These are phyloP conservation scores for Zarea fungicola DNA, from an alignment of 2,329 filamentous ascomycete species.

Conservation along the genomic window DNA sequence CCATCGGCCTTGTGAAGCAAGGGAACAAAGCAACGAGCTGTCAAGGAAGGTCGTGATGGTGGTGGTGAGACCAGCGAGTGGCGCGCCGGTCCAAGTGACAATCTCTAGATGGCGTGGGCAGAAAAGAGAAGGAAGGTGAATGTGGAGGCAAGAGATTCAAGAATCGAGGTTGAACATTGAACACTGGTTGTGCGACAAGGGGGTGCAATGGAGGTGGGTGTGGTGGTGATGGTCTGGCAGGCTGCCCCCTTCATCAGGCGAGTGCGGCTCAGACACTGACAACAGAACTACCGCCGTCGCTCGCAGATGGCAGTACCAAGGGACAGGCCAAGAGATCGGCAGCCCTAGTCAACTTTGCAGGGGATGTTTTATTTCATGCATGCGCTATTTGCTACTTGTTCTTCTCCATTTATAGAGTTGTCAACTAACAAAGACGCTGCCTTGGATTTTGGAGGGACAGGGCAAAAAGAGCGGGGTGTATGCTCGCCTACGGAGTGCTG, in stretches of 20 bases:
- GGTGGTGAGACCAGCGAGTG: neutral
- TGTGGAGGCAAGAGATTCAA: slow-evolving; percentile 5
- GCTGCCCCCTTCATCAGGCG: slow-evolving; percentile 3
- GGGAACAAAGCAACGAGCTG: neutral
- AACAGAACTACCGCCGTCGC: no score
- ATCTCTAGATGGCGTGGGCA: slow-evolving; percentile 1
- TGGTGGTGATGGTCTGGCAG: slow-evolving; percentile 7
- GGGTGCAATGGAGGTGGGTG: neutral
- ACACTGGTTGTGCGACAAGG: slow-evolving; percentile 7
- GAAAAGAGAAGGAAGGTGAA: neutral
- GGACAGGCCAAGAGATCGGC: neutral
- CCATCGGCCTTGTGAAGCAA: slow-evolving; percentile 6
- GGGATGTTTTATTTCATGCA: neutral
- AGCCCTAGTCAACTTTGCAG: neutral
- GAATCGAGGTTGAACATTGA: slow-evolving; percentile 10
- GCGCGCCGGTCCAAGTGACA: neutral
- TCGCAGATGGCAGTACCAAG: neutral
- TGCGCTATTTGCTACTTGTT: neutral
- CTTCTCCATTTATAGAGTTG: neutral
- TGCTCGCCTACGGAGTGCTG: no score
- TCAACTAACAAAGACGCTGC: no score
- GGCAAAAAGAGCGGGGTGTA: slow-evolving; percentile 8
- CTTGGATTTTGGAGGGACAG: no score
- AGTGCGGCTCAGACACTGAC: slow-evolving; percentile 3
- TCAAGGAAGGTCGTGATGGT: neutral